Percentiles rank a stretch among this genome's conserved stretches.
phyloP scores from a whole-genome alignment of 2,329 filamentous ascomycete species.

The Diaporthe destruens region DNA sequence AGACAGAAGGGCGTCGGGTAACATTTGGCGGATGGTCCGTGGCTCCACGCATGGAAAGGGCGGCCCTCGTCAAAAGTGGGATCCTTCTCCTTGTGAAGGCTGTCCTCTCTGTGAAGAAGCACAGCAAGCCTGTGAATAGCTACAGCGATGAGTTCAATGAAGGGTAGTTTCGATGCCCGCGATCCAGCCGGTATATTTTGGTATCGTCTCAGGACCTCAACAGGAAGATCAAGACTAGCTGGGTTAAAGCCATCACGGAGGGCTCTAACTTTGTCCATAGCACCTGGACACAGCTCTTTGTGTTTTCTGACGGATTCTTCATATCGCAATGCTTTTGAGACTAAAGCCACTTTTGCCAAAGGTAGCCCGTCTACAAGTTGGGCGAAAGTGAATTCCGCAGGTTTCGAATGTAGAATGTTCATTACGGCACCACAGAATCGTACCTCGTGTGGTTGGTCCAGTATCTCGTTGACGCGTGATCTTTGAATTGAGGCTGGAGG shows the following conservation, averaged over 20 bases:
- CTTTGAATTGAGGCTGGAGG: background rate
- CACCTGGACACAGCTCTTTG: background rate
- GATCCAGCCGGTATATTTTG: background rate
- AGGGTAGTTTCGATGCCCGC: background rate
- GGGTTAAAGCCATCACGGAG: background rate
- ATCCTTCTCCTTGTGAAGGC: background rate
- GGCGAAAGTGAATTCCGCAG: background rate
- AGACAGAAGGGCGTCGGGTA: slow-evolving; percentile 14
- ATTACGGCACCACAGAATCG: background rate
- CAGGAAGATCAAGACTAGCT: background rate
- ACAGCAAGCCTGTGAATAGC: background rate
- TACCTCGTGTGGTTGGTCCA: background rate
- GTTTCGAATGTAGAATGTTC: background rate
- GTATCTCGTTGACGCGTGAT: background rate
- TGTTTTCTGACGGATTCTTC: background rate
- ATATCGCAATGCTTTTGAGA: background rate
- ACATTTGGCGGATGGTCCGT: background rate
- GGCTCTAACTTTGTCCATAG: background rate
- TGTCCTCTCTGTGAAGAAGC: background rate
- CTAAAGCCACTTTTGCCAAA: background rate
- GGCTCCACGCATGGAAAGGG: background rate
- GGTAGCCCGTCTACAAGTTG: slow-evolving; percentile 17
- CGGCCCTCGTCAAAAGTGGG: background rate
- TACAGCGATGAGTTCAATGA: slow-evolving; percentile 1
- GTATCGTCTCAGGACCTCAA: slow-evolving; percentile 1